These are phyloP conservation scores for Atalantia buxifolia DNA, from an alignment of 345 rosid species.

Conservation along the genomic window DNA sequence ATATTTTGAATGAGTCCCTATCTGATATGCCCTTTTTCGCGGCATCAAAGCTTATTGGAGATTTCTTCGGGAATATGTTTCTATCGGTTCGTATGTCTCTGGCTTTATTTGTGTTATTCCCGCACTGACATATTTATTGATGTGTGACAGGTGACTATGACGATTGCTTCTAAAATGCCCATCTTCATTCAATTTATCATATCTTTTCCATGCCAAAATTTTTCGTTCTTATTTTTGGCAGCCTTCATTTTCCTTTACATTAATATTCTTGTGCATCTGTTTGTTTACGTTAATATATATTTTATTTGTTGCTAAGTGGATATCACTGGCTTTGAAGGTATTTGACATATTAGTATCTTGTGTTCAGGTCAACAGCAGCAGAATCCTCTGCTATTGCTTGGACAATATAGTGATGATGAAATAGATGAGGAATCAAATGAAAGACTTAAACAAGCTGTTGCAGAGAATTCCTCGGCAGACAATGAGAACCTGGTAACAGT, in stretches of 20 bases:
- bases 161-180: slow-evolving; percentile 30
- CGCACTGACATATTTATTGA: slow-evolving; percentile 58
- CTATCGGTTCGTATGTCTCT: slow-evolving; percentile 95
- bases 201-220: slow-evolving; percentile 19
- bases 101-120: slow-evolving; percentile 59
- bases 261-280: slow-evolving; percentile 17
- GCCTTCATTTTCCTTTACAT: slow-evolving; percentile 10
- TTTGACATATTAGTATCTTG: slow-evolving; percentile 36
- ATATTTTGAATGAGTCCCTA: slow-evolving; percentile 61
- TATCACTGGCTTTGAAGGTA: slow-evolving; percentile 20
- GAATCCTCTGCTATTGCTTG: slow-evolving; percentile 85
- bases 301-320: slow-evolving; percentile 7
- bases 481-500: slow-evolving; percentile 55
- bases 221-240: slow-evolving; percentile 5
- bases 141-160: slow-evolving; percentile 64
- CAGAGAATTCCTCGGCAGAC: slow-evolving; percentile 32
- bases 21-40: slow-evolving; percentile 58
- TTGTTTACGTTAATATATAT: slow-evolving; percentile 17
- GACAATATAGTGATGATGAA: slow-evolving; percentile 93
- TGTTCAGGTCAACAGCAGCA: slow-evolving; percentile 70
- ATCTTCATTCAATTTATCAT: slow-evolving; percentile 12
- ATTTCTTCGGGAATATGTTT: slow-evolving; percentile 57
- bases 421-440: slow-evolving; percentile 48
- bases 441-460: slow-evolving; percentile 22
- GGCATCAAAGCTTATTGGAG: slow-evolving; percentile 60